Conservation (phyloP, 495 filamentous ascomycete species). For the Cetradonia linearis region DNA sequence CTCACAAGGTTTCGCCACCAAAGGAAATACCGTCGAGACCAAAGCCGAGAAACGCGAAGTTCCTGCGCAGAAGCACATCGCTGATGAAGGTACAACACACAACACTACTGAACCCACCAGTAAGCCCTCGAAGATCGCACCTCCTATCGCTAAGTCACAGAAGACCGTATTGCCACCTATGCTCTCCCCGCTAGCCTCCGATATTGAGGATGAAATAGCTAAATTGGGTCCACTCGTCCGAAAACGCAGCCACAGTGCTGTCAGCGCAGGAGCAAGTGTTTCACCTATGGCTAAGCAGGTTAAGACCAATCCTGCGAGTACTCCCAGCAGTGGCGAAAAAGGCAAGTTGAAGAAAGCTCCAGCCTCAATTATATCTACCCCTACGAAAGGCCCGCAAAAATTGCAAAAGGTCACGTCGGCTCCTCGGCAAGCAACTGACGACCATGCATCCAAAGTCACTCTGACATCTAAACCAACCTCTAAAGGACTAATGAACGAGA, state of each 20-base stretch:
- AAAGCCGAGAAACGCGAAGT: slow-evolving; percentile 3
- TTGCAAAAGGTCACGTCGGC: slow-evolving; percentile 11
- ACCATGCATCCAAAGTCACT: slow-evolving; percentile 21
- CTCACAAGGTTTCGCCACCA: background rate
- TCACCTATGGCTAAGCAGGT: background rate
- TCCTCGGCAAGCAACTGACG: slow-evolving; percentile 23
- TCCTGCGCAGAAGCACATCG: background rate
- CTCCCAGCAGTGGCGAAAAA: slow-evolving; percentile 3
- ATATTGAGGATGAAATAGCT: slow-evolving; percentile 39
- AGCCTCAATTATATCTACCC: background rate
- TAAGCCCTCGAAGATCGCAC: slow-evolving; percentile 36
- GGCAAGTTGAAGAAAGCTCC: slow-evolving; percentile 16
- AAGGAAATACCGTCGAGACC: background rate
- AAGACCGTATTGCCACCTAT: slow-evolving; percentile 27
- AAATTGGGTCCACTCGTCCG: background rate
- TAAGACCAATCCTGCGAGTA: background rate
- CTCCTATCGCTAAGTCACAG: slow-evolving; percentile 25
- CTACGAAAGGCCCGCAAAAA: slow-evolving; percentile 7
- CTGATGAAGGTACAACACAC: background rate
- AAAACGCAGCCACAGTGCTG: slow-evolving; percentile 1
- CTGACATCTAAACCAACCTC: slow-evolving; percentile 19
- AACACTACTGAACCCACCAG: slow-evolving; percentile 23
- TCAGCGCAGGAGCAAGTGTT: background rate
- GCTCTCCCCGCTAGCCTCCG: slow-evolving; percentile 39
- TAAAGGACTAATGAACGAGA: background rate